Conservation (phyloP, 2,329 filamentous ascomycete species). For the Mycogone perniciosa region DNA sequence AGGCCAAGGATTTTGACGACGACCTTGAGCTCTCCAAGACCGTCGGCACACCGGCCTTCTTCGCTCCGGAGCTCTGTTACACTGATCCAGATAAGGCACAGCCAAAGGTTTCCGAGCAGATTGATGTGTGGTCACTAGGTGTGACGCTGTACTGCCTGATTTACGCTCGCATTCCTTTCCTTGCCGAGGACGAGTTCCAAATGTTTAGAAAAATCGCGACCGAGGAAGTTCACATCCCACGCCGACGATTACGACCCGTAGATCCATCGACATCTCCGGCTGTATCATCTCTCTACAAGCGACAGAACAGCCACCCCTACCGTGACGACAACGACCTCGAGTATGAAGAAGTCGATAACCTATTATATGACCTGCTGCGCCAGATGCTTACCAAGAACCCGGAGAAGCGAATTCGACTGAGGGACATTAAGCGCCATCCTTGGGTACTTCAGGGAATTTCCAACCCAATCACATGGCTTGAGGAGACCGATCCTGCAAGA, state of each 20-base stretch:
- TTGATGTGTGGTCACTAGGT: constrained; percentile 95
- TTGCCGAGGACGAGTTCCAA: constrained; percentile 84
- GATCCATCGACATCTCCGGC: constrained; percentile 53
- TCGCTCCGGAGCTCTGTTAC: constrained; percentile 92
- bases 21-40: constrained; percentile 97
- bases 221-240: constrained; percentile 85
- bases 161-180: constrained; percentile 87
- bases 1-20: constrained; percentile 82
- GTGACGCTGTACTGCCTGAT: constrained; percentile 95
- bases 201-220: constrained; percentile 90
- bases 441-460: constrained; percentile 80
- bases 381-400: constrained; percentile 86
- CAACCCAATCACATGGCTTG: constrained; percentile 76
- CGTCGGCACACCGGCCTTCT: constrained; percentile 94
- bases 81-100: constrained; percentile 66
- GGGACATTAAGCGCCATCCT: constrained; percentile 87
- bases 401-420: constrained; percentile 76
- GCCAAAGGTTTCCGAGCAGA: constrained; percentile 81
- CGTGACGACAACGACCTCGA: constrained; percentile 70
- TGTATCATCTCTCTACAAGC: constrained; percentile 48
- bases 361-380: constrained; percentile 69
- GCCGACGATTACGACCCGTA: constrained; percentile 70
- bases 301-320: constrained; percentile 58
- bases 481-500: constrained; percentile 80
- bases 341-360: constrained; percentile 80